A percentile compares a stretch with the other conserved stretches of the same genome.
phyloP scores from a whole-genome alignment of 306 rosid genomes.

The Castanopsis chinensis region DNA sequence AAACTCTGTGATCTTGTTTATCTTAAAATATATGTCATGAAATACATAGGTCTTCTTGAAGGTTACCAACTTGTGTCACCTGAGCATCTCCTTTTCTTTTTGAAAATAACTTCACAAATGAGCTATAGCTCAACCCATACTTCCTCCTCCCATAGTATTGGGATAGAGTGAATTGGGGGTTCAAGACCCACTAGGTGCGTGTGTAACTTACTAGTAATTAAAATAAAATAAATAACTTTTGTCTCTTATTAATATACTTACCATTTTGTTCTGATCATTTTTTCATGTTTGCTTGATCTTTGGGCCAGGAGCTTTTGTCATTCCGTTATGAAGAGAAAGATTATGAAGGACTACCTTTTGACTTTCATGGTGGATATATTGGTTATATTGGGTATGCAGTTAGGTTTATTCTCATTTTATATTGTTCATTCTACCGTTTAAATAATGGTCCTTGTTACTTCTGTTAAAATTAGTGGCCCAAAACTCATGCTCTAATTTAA shows the following conservation, averaged over 20 bases:
- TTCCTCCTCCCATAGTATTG: too few relatives aligned
- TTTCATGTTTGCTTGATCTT: constrained; percentile 17
- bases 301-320: constrained; percentile 75
- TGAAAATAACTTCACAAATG: not conserved
- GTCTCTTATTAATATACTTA: not conserved
- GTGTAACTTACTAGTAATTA: too few relatives aligned
- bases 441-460: not conserved
- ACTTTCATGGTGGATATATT: constrained; percentile 91
- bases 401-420: constrained; percentile 10
- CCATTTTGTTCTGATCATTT: not conserved
- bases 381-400: constrained; percentile 93
- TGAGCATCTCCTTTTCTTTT: not conserved
- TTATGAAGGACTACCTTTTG: constrained; percentile 82
- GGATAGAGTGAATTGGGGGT: too few relatives aligned
- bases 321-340: constrained; percentile 62
- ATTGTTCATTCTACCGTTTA: not conserved
- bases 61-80: not conserved
- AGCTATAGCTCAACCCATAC: too few relatives aligned
- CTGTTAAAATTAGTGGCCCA: not conserved
- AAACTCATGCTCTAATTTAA: not conserved
- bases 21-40: not conserved
- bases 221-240: not conserved
- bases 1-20: not conserved
- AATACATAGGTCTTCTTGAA: not conserved
- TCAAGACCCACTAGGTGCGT: too few relatives aligned